Evolutionary conservation across 441 rosid genomes (phyloP), one percentile per base, ranked within the genome.

Genomic region (Populus hybrid): DNA sequence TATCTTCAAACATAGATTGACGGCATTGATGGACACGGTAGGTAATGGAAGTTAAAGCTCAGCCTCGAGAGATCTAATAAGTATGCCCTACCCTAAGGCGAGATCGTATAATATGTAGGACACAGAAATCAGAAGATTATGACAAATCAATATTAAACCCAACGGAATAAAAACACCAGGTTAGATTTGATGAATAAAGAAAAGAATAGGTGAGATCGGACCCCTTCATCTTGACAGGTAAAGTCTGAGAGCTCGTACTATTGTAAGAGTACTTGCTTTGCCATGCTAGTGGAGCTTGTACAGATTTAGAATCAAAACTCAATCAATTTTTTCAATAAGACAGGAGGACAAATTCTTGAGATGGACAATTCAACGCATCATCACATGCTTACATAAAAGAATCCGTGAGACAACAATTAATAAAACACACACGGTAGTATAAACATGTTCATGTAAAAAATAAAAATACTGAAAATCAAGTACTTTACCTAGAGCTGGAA

Each of bases 401-500:
- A 30, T 30, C 32, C 32, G 1, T 7, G 61, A 5, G 2, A 54
- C 32, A 20, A 12, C 5, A 54, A 6, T 18, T 16, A 54, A 16
- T 18, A 54, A 18, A 6, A 2, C 5, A 54, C n/a, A 54, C 61
- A 1, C 1, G 61, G 61, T 54, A 54, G 61, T 18, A 16, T 54
- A 14, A 50, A 32, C 16, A 40, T 23, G 36, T 14, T 23, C 8
- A 14, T 38, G 21, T 16, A 6, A 69, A 34, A 30, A 24, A 30
- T 30, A 30, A 30, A 30, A 30, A 30, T 30, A 38, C 6, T n/a
- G 5, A 14, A 10, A 23, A 65, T 4, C 2, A 63, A 42, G 57
- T 65, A 67, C 57, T 75, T 75, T 78, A 94, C 98, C 95, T 83
- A 54, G 90, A 80, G 68, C 93, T 92, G 70, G 97, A 87, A 79